Conservation (phyloP, 2,329 filamentous ascomycete species). For the Monosporascus sp. region DNA sequence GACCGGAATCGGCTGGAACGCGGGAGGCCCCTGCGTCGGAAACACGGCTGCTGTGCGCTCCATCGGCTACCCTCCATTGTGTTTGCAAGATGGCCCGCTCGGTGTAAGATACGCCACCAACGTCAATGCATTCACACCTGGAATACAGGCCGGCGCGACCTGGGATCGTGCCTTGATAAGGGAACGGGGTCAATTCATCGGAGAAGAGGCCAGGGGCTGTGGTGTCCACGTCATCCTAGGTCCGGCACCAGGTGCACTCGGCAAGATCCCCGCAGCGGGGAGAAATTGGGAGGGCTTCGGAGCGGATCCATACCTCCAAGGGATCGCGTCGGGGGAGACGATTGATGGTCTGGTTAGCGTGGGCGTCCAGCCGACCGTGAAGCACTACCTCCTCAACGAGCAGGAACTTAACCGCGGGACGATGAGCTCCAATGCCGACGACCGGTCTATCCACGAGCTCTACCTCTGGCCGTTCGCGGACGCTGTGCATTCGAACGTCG, state of each 20-base stretch:
- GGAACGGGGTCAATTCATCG: slow-evolving; percentile 63
- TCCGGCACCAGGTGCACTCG: slow-evolving; percentile 70
- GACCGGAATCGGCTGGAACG: slow-evolving; percentile 71
- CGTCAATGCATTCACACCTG: slow-evolving; percentile 74
- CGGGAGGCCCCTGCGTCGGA: slow-evolving; percentile 61
- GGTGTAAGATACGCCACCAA: slow-evolving; percentile 68
- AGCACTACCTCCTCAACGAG: slow-evolving; percentile 65
- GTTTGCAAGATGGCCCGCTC: slow-evolving; percentile 75
- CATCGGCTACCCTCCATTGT: slow-evolving; percentile 66
- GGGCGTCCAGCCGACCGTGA: slow-evolving; percentile 47
- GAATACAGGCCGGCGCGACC: slow-evolving; percentile 71
- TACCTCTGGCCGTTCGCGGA: slow-evolving; percentile 67
- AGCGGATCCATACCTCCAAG: slow-evolving; percentile 69
- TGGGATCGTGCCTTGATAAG: slow-evolving; percentile 76
- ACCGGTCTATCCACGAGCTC: slow-evolving; percentile 63
- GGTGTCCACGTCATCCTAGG: slow-evolving; percentile 73
- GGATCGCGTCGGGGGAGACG: slow-evolving; percentile 57
- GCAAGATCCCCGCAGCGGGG: slow-evolving; percentile 67
- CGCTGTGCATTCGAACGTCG: slow-evolving; percentile 60
- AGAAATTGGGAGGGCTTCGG: slow-evolving; percentile 84
- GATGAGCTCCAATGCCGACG: slow-evolving; percentile 54
- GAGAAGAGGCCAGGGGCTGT: slow-evolving; percentile 62
- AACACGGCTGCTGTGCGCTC: slow-evolving; percentile 52
- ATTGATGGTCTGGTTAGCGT: slow-evolving; percentile 52
- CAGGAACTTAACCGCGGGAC: slow-evolving; percentile 57